Base-by-base conservation (phyloP, 345 rosid genomes). In the Raphanus raphanistrum region DNA sequence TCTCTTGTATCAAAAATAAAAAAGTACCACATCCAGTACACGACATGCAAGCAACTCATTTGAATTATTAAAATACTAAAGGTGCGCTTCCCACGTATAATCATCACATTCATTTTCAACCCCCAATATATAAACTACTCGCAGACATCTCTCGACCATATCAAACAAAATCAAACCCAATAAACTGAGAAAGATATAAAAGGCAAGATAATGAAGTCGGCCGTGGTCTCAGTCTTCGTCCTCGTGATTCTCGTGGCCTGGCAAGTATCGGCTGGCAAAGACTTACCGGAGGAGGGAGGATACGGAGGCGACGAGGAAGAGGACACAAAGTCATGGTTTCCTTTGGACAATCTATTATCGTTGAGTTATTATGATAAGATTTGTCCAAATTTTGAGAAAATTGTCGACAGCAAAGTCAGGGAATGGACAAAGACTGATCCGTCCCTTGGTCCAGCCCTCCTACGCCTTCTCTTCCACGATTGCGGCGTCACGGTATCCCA, bases 381-480 rank as follows among this genome's bases (percentile, higher is more conserved):
- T 9, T 91, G 97, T 76, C 97, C 93, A 1, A 21, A 79, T 29
- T 87, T 85, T 28, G 97, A 93, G 81, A 52, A 82, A 63, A 86
- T 91, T 59, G 89, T 91, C 26, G 38, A 71, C 61, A 68, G 43
- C 4, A 88, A 87, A 75, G 86, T 91, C 3, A 80, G 52, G 6
- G 76, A 84, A 72, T 91, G 90, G 97, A 50, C 82, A 7, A 63
- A 79, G 15, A 79, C 67, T 68, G 98, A 93, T 72, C 0, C 66
- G 31, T 87, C 92, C 11, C 70, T 91, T 26, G 96, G 92, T 21
- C 76, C 98, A 0, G 72, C 88, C 80, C 87, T 91, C 67, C 76
- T 91, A 75, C 84, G 97, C 77, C 73, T 93, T 84, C 76, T 84
- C 75, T 93, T 90, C 85, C 98, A 88, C 63, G 98, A 91, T 71